Evolutionary conservation across 2,329 filamentous ascomycete species (phyloP), one percentile per base, ranked within the genome.

Genomic region (Endoconidiophora polonica): DNA sequence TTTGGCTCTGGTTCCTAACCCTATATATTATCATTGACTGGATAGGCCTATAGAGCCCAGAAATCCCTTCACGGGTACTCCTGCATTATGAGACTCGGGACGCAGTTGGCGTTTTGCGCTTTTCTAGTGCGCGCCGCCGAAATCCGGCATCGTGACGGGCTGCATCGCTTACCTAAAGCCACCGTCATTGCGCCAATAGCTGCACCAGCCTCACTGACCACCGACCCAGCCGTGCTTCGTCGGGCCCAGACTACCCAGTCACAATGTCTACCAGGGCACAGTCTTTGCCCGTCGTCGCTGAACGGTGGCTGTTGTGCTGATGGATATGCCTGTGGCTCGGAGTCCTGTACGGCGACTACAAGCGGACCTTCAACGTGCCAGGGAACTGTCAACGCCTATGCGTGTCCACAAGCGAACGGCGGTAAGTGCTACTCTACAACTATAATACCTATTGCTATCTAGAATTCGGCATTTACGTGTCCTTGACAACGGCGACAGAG

Each of bases 221-320:
- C 23, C 36, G 7, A n/a, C 4, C 37, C 22, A 18, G 22, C 14
- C 18, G 5, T 26, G 20, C 10, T 47, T 12, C 29, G 29, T 16
- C 45, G 33, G 9, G 20, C 33, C 6, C 18, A 44, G 9, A 36
- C 33, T 36, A 50, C 44, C 4, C 26, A 38, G 18, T 18, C 24
- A 4, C 12, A 36, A 6, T 63, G 61, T 44, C 54, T 56, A 7
- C 37, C 56, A 4, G 57, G 57, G 33, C 53, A 60, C 20, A 58
- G 57, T 16, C 53, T 61, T 7, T 72, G 69, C 44, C 60, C 68
- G 3, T 56, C 60, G 3, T 64, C 63, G 6, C 46, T 68, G 14
- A 58, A 59, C 18, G 70, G 71, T 26, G 68, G 66, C 29, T 74
- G 71, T 51, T 74, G 71, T 52, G 70, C 71, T 1, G 58, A 65